phyloP scores from a whole-genome alignment of 2,329 filamentous ascomycete genomes.

The Rutstroemia sp. region DNA sequence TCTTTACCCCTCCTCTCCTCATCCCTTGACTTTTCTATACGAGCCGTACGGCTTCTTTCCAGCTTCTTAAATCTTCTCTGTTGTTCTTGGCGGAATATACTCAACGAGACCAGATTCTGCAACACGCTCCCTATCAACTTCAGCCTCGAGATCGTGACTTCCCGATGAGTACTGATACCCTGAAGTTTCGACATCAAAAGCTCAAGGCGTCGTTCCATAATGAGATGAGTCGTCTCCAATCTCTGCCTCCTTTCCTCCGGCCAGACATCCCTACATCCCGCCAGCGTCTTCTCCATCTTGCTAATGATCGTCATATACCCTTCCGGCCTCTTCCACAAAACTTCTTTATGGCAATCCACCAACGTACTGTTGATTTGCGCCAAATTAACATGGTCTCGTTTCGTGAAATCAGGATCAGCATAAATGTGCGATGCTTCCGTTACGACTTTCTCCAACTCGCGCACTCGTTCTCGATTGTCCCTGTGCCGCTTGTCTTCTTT shows the following conservation, averaged over 20 bases:
- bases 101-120: slow-evolving; percentile 4
- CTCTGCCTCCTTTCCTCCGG: neutral
- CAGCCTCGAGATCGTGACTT: slow-evolving; percentile 7
- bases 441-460: slow-evolving; percentile 54
- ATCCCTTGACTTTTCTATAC: neutral
- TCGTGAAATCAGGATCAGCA: slow-evolving; percentile 42
- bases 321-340: slow-evolving; percentile 57
- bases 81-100: slow-evolving; percentile 6
- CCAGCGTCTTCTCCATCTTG: slow-evolving; percentile 39
- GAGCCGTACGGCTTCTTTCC: neutral
- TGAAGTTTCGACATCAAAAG: neutral
- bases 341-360: slow-evolving; percentile 57
- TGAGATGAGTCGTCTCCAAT: neutral
- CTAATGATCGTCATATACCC: slow-evolving; percentile 49
- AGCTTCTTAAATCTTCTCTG: neutral
- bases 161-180: slow-evolving; percentile 1
- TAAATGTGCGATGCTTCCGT: slow-evolving; percentile 43
- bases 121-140: slow-evolving; percentile 3
- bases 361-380: slow-evolving; percentile 55
- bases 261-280: neutral
- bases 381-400: slow-evolving; percentile 44
- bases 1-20: slow-evolving; percentile 4
- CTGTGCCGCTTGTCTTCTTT: slow-evolving; percentile 50
- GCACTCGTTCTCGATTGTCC: slow-evolving; percentile 54
- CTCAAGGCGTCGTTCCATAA: neutral